Evolutionary conservation across 257 asterid genomes (phyloP).

Genomic region (Verbena officinalis): DNA sequence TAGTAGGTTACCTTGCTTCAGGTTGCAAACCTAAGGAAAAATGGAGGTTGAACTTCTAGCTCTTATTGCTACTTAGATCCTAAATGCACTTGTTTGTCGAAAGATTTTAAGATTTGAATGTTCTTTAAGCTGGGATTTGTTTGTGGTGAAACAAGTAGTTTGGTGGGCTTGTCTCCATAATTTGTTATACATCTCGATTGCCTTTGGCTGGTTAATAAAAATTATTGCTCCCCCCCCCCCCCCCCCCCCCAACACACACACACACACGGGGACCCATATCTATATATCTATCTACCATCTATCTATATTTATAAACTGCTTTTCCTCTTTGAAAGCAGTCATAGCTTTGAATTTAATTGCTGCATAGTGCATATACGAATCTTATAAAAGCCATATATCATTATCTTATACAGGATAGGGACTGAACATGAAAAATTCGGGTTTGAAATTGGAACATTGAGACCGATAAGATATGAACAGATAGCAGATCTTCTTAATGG

Average conservation of each 20-base stretch:
- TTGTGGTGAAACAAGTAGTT: conserved; percentile 10
- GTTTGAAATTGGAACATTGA: conserved; percentile 72
- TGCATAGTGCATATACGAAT: conserved; percentile 7
- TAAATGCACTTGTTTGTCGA: conserved; percentile 33
- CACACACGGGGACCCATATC: too few relatives aligned
- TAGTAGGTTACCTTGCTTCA: conserved; percentile 81
- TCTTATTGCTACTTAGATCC: conserved; percentile 45
- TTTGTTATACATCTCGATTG: conserved; percentile 1
- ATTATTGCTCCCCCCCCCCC: too few relatives aligned
- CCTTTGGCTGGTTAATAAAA: neutral
- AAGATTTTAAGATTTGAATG: neutral
- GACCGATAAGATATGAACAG: conserved; percentile 90
- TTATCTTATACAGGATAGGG: conserved; percentile 73
- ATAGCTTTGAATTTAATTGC: neutral
- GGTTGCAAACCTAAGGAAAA: conserved; percentile 97
- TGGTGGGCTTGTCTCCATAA: conserved; percentile 14
- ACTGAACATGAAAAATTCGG: conserved; percentile 99
- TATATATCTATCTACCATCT: too few relatives aligned
- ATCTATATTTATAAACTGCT: too few relatives aligned
- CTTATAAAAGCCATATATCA: conserved; percentile 17
- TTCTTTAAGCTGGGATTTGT: conserved; percentile 9
- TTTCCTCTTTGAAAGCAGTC: conserved; percentile 11
- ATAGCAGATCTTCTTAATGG: conserved; percentile 81
- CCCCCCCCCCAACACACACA: too few relatives aligned
- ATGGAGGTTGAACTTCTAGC: conserved; percentile 83